A percentile compares a stretch with the other conserved stretches of the same genome.
phyloP scores from a whole-genome alignment of 2,329 filamentous ascomycete genomes.

The Colletotrichum euphorbiae region DNA sequence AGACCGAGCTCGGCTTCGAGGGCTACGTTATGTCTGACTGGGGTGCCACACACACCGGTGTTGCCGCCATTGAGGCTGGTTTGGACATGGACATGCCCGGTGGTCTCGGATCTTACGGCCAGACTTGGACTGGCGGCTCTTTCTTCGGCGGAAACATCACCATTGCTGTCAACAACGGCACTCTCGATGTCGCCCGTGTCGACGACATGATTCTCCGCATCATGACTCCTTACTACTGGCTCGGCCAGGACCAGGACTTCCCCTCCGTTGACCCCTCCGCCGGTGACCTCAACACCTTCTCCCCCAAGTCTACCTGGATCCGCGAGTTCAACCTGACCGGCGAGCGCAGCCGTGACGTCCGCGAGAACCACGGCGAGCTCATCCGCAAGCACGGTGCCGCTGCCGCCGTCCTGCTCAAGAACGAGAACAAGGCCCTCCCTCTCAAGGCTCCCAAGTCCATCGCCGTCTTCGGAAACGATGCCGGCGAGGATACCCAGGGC shows the following conservation, averaged over 20 bases:
- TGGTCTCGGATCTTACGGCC: slow-evolving; percentile 49
- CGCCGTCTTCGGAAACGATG: slow-evolving; percentile 69
- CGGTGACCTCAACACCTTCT: slow-evolving; percentile 61
- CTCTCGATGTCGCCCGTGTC: slow-evolving; percentile 53
- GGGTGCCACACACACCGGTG: slow-evolving; percentile 54
- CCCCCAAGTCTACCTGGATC: slow-evolving; percentile 60
- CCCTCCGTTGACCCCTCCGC: slow-evolving; percentile 58
- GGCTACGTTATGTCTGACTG: slow-evolving; percentile 59
- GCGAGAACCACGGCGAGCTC: slow-evolving; percentile 66
- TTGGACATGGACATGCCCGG: slow-evolving; percentile 66
- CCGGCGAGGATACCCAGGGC: slow-evolving; percentile 74
- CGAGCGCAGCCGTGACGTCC: slow-evolving; percentile 62
- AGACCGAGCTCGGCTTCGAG: slow-evolving; percentile 62
- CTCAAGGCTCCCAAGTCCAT: slow-evolving; percentile 67
- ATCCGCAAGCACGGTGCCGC: slow-evolving; percentile 65
- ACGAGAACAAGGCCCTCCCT: slow-evolving; percentile 70
- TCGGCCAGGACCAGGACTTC: slow-evolving; percentile 60
- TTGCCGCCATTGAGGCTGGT: slow-evolving; percentile 57
- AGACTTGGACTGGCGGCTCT: slow-evolving; percentile 47
- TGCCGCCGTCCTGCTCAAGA: slow-evolving; percentile 80
- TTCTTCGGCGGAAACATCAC: slow-evolving; percentile 61
- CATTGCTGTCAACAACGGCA: slow-evolving; percentile 60
- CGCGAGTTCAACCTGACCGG: slow-evolving; percentile 57
- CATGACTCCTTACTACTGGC: slow-evolving; percentile 63
- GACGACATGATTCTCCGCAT: slow-evolving; percentile 65